Evolutionary conservation across 1,139 yeast species (phyloP).

Genomic region (Petasospora rhodanensis): DNA sequence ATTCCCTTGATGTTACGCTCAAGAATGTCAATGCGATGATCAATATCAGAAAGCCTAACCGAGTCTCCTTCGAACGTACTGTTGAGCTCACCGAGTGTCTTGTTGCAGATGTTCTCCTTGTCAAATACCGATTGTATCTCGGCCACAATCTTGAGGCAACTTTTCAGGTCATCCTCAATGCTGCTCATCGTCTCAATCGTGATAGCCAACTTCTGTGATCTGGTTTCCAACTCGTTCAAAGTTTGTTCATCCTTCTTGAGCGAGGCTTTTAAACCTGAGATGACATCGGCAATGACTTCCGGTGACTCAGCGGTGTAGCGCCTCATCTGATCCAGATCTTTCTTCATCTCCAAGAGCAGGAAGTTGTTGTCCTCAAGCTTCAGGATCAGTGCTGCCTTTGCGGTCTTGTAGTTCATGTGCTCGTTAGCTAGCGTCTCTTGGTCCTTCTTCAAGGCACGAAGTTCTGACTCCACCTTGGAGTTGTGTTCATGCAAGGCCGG

Average conservation of each 20-base stretch:
- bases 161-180: constrained; percentile 52
- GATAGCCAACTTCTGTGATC: constrained; percentile 46
- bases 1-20: constrained; percentile 49
- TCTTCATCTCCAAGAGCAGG: constrained; percentile 47
- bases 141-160: constrained; percentile 48
- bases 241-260: constrained; percentile 39
- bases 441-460: constrained; percentile 55
- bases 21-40: constrained; percentile 45
- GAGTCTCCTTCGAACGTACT: constrained; percentile 45
- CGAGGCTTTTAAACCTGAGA: constrained; percentile 50
- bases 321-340: constrained; percentile 55
- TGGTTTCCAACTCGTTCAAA: constrained; percentile 41
- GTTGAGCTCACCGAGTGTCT: constrained; percentile 38
- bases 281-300: constrained; percentile 48
- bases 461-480: constrained; percentile 54
- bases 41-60: constrained; percentile 43
- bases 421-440: constrained; percentile 67
- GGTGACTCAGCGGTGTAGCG: constrained; percentile 63
- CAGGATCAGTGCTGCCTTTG: constrained; percentile 53
- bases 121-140: constrained; percentile 51
- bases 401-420: constrained; percentile 60
- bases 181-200: constrained; percentile 57
- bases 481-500: constrained; percentile 54
- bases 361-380: constrained; percentile 35
- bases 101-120: constrained; percentile 41